A percentile compares a stretch with the other conserved stretches of the same genome.
These are phyloP conservation scores for Neurospora hispaniola DNA, from an alignment of 495 filamentous ascomycete genomes.

Conservation along the genomic window DNA sequence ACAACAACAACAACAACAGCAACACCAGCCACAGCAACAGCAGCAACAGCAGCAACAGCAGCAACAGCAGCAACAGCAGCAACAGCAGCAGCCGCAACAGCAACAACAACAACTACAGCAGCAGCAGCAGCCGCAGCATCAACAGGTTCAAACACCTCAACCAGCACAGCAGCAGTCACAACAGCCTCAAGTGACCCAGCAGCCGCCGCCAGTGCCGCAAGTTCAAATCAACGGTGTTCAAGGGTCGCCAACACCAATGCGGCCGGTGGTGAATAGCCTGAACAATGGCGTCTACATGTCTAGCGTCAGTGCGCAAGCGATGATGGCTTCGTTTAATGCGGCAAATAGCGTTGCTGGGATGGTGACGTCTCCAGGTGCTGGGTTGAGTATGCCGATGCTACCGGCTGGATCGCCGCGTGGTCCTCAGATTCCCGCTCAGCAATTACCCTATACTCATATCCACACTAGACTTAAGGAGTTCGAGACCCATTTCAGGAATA, in stretches of 20 bases:
- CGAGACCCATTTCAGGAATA: conserved; percentile 23
- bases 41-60: conserved; percentile 16
- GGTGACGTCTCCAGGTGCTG: conserved; percentile 28
- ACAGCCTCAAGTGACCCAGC: conserved; percentile 27
- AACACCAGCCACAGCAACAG: conserved; percentile 24
- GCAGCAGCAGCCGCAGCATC: conserved; percentile 24
- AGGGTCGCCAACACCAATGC: conserved; percentile 29
- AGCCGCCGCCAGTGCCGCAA: conserved; percentile 23
- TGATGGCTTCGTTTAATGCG: conserved; percentile 33
- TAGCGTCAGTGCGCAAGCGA: conserved; percentile 28
- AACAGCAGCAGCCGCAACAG: conserved; percentile 21
- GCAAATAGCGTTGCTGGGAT: conserved; percentile 25
- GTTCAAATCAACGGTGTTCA: conserved; percentile 25
- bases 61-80: conserved; percentile 21
- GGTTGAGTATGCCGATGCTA: conserved; percentile 25
- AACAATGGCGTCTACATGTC: conserved; percentile 37
- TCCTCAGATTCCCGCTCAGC: conserved; percentile 22
- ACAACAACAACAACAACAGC: conserved; percentile 22
- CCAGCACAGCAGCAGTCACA: conserved; percentile 28
- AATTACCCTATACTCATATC: conserved; percentile 8
- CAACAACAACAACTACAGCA: conserved; percentile 25
- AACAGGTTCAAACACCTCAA: conserved; percentile 23
- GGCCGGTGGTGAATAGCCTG: conserved; percentile 42
- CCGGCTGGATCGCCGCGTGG: conserved; percentile 28
- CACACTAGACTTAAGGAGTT: conserved; percentile 20